Conservation (phyloP, 805 yeast species). For the Wickerhamiella bombiphila region DNA sequence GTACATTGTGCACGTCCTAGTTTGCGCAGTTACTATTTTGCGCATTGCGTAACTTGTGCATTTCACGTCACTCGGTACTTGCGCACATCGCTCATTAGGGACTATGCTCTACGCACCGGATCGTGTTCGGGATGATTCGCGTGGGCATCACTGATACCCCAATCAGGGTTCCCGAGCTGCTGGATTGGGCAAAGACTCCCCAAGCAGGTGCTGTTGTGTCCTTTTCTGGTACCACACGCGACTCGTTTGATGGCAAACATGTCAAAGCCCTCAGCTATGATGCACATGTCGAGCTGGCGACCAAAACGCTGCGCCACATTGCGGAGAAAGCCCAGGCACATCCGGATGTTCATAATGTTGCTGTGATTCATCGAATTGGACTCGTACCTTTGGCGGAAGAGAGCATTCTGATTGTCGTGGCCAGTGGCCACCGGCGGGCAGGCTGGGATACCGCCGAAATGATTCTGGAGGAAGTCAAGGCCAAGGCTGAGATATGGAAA, state of each 20-base stretch:
- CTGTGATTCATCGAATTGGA: constrained; percentile 34
- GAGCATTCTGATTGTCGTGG: constrained; percentile 31
- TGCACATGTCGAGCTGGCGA: constrained; percentile 31
- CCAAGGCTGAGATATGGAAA: constrained; percentile 37
- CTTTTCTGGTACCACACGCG: constrained; percentile 39
- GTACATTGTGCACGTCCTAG: too few species aligned
- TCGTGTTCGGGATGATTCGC: not conserved
- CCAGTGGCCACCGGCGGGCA: constrained; percentile 33
- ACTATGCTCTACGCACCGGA: too few species aligned
- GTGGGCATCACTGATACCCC: constrained; percentile 9
- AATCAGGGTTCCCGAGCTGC: constrained; percentile 11
- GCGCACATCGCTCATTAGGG: too few species aligned
- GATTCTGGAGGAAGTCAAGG: constrained; percentile 33
- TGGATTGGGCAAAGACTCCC: constrained; percentile 30
- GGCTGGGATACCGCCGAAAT: constrained; percentile 35
- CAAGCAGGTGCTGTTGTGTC: constrained; percentile 35
- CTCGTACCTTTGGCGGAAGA: constrained; percentile 35
- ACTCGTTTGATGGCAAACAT: constrained; percentile 28
- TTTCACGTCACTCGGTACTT: too few species aligned
- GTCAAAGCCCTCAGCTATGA: constrained; percentile 33
- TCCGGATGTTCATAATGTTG: constrained; percentile 25
- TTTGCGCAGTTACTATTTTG: too few species aligned
- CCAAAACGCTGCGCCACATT: constrained; percentile 25
- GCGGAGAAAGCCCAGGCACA: constrained; percentile 23
- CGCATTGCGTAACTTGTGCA: too few species aligned